phyloP scores from a whole-genome alignment of 768 basidiomycete species.

The Russula sp. region DNA sequence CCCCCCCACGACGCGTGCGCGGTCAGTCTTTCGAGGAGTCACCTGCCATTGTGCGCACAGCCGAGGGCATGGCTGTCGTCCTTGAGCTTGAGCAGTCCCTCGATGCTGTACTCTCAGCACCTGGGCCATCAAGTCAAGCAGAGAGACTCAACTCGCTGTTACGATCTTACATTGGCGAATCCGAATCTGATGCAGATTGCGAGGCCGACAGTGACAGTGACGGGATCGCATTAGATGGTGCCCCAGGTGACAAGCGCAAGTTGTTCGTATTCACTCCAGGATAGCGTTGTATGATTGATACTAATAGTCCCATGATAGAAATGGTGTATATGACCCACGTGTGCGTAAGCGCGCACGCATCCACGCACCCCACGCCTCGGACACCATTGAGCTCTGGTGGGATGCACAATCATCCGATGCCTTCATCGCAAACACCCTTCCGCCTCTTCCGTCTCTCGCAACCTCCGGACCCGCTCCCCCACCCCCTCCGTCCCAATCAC shows the following conservation, averaged over 20 bases:
- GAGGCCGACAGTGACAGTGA: constrained; percentile 36
- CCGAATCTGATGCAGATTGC: constrained; percentile 31
- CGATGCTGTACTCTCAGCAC: constrained; percentile 33
- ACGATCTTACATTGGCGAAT: constrained; percentile 28
- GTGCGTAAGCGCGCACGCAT: constrained; percentile 64
- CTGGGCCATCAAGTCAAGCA: constrained; percentile 11
- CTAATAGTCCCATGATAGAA: constrained; percentile 29
- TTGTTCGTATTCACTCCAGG: constrained; percentile 37
- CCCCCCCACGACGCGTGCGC: constrained; percentile 34
- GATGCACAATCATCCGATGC: constrained; percentile 27
- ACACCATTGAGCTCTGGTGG: constrained; percentile 32
- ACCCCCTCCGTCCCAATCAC: constrained; percentile 29
- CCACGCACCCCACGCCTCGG: constrained; percentile 30
- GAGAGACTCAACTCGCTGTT: constrained; percentile 12
- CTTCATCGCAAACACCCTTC: constrained; percentile 29
- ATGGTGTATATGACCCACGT: constrained; percentile 41
- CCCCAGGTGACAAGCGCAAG: constrained; percentile 64
- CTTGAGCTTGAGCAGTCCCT: constrained; percentile 55
- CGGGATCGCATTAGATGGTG: constrained; percentile 35
- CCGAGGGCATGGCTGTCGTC: constrained; percentile 71
- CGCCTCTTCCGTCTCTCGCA: constrained; percentile 29
- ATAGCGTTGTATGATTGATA: not conserved
- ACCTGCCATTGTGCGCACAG: constrained; percentile 65
- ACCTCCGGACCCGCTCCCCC: constrained; percentile 30
- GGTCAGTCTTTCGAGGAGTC: constrained; percentile 61